A percentile compares a stretch with the other conserved stretches of the same genome.
Evolutionary conservation across 345 rosid genomes (phyloP).

Genomic region (Citrus cavaleriei): DNA sequence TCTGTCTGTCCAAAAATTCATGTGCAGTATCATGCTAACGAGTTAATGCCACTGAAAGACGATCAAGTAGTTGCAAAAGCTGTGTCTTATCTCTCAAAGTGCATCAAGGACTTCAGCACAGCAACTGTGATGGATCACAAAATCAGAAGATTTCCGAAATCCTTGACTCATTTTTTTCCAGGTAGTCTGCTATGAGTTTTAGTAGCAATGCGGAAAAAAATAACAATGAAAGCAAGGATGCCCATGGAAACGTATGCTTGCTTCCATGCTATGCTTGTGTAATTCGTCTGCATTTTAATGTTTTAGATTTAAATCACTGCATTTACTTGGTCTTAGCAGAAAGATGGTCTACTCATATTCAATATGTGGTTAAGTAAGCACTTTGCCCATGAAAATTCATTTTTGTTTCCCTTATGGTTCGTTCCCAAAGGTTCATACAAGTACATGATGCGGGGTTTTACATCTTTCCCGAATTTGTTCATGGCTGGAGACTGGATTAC

Average conservation of each 20-base stretch:
- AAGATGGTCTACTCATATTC: no score
- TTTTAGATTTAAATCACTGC: no score
- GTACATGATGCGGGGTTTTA: conserved; percentile 53
- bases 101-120: conserved; percentile 34
- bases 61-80: conserved; percentile 37
- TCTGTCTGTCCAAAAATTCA: neutral
- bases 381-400: neutral
- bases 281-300: neutral
- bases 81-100: conserved; percentile 37
- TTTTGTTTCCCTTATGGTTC: neutral
- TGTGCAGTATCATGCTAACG: conserved; percentile 47
- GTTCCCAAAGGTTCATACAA: conserved; percentile 49
- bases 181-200: conserved; percentile 23
- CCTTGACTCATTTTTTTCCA: conserved; percentile 59
- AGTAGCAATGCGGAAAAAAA: neutral
- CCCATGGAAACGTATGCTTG: neutral
- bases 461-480: conserved; percentile 55
- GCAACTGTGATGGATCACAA: conserved; percentile 36
- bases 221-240: neutral
- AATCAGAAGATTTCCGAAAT: conserved; percentile 41
- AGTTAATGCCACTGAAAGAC: conserved; percentile 41
- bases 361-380: no score
- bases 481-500: conserved; percentile 71
- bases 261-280: neutral
- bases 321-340: no score